Percentiles rank a stretch among this genome's conserved stretches.
Conservation (phyloP, 306 rosid genomes). For the Rosa rugosa region DNA sequence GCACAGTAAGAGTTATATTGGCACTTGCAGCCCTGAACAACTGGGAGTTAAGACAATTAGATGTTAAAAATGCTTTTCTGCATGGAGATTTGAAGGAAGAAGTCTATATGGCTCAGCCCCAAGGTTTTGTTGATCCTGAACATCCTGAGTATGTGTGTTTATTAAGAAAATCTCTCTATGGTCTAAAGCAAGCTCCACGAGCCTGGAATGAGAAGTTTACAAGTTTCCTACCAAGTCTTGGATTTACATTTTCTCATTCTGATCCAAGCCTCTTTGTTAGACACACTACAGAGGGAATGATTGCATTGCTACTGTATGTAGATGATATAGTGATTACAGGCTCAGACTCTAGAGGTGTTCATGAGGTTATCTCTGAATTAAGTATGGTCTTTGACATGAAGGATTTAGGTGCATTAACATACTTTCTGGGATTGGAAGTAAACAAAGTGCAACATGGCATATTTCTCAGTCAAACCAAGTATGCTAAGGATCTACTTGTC, state of each 20-base stretch:
- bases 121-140: neutral
- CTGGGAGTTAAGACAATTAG: too few relatives aligned
- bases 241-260: neutral
- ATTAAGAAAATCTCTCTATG: neutral
- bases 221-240: neutral
- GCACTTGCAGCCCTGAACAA: too few relatives aligned
- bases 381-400: too few relatives aligned
- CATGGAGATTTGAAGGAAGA: too few relatives aligned
- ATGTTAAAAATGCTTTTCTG: too few relatives aligned
- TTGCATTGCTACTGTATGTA: neutral
- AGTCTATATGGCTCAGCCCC: too few relatives aligned
- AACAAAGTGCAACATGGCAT: neutral
- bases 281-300: neutral
- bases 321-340: too few relatives aligned
- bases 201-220: neutral
- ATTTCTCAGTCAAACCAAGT: neutral
- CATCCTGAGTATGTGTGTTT: neutral
- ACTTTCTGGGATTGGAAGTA: neutral
- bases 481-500: neutral
- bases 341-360: too few relatives aligned
- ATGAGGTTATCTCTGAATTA: too few relatives aligned
- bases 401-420: neutral
- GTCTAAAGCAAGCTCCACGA: neutral
- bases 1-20: too few relatives aligned
- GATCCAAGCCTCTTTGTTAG: neutral